Evolutionary conservation across 768 basidiomycete genomes (phyloP), one percentile per base, ranked within the genome.

Genomic region (Lactarius akahatsu): DNA sequence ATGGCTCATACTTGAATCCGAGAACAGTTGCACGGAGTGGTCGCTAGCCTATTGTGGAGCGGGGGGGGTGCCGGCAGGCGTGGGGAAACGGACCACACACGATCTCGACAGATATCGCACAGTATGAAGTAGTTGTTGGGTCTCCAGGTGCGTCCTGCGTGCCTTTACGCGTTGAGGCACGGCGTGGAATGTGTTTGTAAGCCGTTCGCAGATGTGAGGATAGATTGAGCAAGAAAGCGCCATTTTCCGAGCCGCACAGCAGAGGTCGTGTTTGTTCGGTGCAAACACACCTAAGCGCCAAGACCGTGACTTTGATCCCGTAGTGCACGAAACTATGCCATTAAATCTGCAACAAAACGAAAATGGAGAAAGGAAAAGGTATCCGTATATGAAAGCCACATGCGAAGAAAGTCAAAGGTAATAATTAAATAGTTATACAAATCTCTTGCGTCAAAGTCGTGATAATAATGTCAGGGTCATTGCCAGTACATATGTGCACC

Each of bases 31-130:
- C 40, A 23, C 28, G 7, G 32, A 43, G 50, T 41, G 18, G 30
- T 52, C 57, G 50, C 3, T 23, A 36, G 52, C 58, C 23, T 23
- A 57, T 40, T 34, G 30, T 52, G 28, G 2, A 52, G 32, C 54
- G 32, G 60, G 56, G 30, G 57, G 15, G 13, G 40, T n/a, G 57
- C 57, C 50, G 45, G 23, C 56, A 20, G 40, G 28, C 15, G 65
- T 57, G 16, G 45, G 56, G 34, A 41, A 28, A 38, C 26, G 45
- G 55, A 67, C 66, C 7, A 55, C n/a, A 40, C 63, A 64, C 77
- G 87, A 88, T 88, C 88, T 90, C 82, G 69, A 59, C 77, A 78
- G 82, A 86, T 91, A 79, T 82, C 74, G 76, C 76, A 87, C 82
- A 81, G 85, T 88, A 88, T 78, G 76, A 69, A 67, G 76, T 78